Evolutionary conservation across 345 rosid genomes (phyloP).

Genomic region (Xanthoceras sorbifolium): DNA sequence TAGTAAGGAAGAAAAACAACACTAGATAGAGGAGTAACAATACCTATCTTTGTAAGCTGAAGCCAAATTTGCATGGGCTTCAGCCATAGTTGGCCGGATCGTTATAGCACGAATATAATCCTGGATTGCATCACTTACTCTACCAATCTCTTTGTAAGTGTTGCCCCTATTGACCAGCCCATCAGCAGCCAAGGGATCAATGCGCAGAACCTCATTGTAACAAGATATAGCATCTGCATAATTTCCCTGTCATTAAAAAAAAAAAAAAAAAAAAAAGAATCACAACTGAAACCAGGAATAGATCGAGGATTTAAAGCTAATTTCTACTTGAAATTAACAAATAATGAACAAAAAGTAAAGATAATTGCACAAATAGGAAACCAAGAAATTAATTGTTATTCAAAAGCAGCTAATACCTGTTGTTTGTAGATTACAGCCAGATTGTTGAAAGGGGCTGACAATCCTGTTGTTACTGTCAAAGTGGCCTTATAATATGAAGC

Average conservation of each 20-base stretch:
- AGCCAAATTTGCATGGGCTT: conserved; percentile 99
- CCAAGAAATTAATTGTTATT: neutral
- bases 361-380: conserved; percentile 3
- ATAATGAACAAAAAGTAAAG: neutral
- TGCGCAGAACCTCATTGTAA: conserved; percentile 94
- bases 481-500: conserved; percentile 89
- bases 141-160: conserved; percentile 93
- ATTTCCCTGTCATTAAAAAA: conserved; percentile 69
- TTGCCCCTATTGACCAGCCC: conserved; percentile 98
- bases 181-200: conserved; percentile 98
- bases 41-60: conserved; percentile 99
- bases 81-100: conserved; percentile 91
- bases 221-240: conserved; percentile 93
- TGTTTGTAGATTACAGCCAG: conserved; percentile 97
- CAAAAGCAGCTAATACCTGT: conserved; percentile 54
- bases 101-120: conserved; percentile 84
- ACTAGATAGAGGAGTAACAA: neutral
- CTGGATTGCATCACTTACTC: conserved; percentile 94
- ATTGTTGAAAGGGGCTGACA: conserved; percentile 96
- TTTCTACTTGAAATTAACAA: neutral
- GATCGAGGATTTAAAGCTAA: neutral
- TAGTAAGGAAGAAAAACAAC: neutral
- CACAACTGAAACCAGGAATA: neutral
- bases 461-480: conserved; percentile 83
- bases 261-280: conserved; percentile 19